Evolutionary conservation across 1,284 basidiomycete genomes (phyloP).

Genomic region (Tetrapyrgos nigripes): DNA sequence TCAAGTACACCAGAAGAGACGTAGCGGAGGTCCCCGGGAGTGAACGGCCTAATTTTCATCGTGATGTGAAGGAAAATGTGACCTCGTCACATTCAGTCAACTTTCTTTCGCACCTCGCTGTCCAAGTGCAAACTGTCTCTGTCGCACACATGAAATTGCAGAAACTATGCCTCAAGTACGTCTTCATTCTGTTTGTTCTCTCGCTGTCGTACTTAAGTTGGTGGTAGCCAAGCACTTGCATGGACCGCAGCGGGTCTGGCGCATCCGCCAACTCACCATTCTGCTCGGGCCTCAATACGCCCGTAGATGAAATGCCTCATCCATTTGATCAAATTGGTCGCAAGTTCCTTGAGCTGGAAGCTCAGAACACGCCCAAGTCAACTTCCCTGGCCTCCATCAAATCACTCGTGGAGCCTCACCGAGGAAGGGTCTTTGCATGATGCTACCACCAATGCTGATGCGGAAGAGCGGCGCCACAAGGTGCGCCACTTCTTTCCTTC

Average conservation of each 20-base stretch:
- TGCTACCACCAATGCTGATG: neutral
- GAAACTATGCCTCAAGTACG: no score
- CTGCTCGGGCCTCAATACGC: conserved; percentile 43
- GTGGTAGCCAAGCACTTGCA: neutral
- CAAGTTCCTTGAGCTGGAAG: neutral
- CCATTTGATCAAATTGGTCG: conserved; percentile 28
- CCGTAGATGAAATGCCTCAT: conserved; percentile 36
- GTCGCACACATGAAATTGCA: no score
- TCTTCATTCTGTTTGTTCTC: no score
- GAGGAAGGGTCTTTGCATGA: neutral
- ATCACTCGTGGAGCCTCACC: neutral
- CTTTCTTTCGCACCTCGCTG: no score
- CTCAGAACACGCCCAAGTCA: neutral
- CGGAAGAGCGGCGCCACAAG: neutral
- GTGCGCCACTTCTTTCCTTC: neutral
- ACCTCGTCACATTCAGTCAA: no score
- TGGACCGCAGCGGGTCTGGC: conserved; percentile 33
- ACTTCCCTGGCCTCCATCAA: neutral
- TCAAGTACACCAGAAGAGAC: no score
- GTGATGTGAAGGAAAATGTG: no score
- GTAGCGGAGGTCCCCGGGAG: no score
- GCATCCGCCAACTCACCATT: conserved; percentile 45
- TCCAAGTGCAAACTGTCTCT: no score
- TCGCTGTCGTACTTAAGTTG: no score
- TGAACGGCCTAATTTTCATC: no score